Base-by-base conservation (phyloP, 2,329 filamentous ascomycete species). In the Aspergillus calidoustus region DNA sequence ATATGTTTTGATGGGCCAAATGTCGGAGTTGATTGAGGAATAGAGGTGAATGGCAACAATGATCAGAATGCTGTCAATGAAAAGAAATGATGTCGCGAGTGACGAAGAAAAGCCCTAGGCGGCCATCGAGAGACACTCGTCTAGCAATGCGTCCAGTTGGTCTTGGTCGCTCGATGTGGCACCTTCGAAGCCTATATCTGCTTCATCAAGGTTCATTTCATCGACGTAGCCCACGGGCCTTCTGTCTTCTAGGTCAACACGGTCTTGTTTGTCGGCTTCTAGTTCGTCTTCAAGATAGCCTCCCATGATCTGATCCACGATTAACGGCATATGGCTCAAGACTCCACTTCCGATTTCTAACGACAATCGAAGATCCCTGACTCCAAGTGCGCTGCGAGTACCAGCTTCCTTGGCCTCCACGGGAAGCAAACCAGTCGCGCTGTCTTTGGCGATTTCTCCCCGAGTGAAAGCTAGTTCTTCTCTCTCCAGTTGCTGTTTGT, bases 391-490 rank as follows among this genome's bases (percentile, higher is more conserved):
- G 6, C 88, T 86, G 44, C 92, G 84, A 68, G 90, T 87, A 59
- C 86, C 86, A 17, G 90, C 89, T 57, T 90, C 89, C 72, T 91
- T 92, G 3, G 91, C 87, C 76, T 97, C 93, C 41, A 93, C 81
- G 0, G 93, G 94, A 6, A 97, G 79, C 30, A 96, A 78, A 1
- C 93, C 93, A 52, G 86, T 89, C 22, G 79, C 76, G 62, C 90
- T 89, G 61, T 93, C 91, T 67, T 91, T 85, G 19, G 85, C 81
- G 1, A 96, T 75, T 68, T 93, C 91, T 4, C 93, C 92, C n/a
- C 87, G 83, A 46, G 87, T 84, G 28, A 86, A 88, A 0, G 87
- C 85, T 48, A 89, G 85, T 73, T 97, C 93, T 75, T 97, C 93
- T 51, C 83, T 82, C 58, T 87, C 86, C 11, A 97, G 82, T 73